A percentile compares a stretch with the other conserved stretches of the same genome.
Evolutionary conservation across 1,284 basidiomycete species (phyloP).

Genomic region (Pulveroboletus sp.): DNA sequence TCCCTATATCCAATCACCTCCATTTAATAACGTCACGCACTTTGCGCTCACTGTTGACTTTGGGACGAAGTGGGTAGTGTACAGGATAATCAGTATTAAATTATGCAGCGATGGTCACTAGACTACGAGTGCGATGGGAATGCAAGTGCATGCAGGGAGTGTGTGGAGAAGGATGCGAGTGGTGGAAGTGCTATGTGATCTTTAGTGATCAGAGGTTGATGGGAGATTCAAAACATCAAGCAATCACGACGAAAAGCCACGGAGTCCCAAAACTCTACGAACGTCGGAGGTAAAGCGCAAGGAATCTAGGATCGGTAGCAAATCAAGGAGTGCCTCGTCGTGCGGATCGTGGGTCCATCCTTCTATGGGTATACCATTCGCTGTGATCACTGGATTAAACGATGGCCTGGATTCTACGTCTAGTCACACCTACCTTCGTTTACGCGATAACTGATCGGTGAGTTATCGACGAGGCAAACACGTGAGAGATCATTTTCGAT

Average conservation of each 20-base stretch:
- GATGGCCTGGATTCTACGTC: slow-evolving; percentile 1
- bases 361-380: slow-evolving; percentile 98
- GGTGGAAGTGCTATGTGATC: slow-evolving; percentile 25
- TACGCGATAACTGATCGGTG: slow-evolving; percentile 88
- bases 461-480: slow-evolving; percentile 96
- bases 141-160: slow-evolving; percentile 31
- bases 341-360: slow-evolving; percentile 98
- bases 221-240: slow-evolving; percentile 9
- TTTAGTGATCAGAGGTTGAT: slow-evolving; percentile 10
- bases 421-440: slow-evolving; percentile 76
- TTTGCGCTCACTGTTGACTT: slow-evolving; percentile 23
- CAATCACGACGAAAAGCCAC: slow-evolving; percentile 48
- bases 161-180: slow-evolving; percentile 30
- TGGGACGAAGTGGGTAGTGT: slow-evolving; percentile 34
- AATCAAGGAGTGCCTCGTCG: slow-evolving; percentile 94
- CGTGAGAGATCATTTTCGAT: slow-evolving; percentile 88
- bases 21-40: slow-evolving; percentile 32
- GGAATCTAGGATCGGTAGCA: slow-evolving; percentile 93
- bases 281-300: slow-evolving; percentile 96
- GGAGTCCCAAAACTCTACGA: slow-evolving; percentile 87
- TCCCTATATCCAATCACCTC: slow-evolving; percentile 35
- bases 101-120: slow-evolving; percentile 38
- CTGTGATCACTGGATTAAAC: slow-evolving; percentile 43
- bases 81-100: slow-evolving; percentile 43
- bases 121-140: slow-evolving; percentile 32